These are phyloP conservation scores for Tolypocladium cylindrosporum DNA, from an alignment of 2,329 filamentous ascomycete genomes.

Conservation along the genomic window DNA sequence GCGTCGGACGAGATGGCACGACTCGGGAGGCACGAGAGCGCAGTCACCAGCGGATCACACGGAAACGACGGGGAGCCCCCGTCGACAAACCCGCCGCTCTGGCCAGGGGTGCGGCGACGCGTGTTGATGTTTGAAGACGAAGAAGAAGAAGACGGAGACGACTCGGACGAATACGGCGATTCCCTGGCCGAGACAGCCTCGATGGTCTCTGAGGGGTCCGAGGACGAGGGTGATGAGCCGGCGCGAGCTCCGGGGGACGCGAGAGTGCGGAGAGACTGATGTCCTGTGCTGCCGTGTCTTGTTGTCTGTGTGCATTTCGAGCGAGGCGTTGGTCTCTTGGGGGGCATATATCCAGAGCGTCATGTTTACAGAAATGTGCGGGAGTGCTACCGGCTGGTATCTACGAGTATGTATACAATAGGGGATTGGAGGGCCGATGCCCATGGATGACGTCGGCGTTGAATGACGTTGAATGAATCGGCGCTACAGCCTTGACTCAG, in stretches of 20 bases:
- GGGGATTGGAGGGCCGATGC: too few relatives aligned
- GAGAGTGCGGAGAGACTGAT: neutral
- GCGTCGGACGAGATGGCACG: conserved; percentile 1
- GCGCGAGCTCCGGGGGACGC: neutral
- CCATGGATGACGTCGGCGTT: too few relatives aligned
- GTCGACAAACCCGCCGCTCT: conserved; percentile 28
- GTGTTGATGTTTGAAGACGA: conserved; percentile 21
- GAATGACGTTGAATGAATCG: too few relatives aligned
- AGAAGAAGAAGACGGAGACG: conserved; percentile 17
- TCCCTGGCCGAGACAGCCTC: conserved; percentile 19
- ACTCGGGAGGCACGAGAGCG: conserved; percentile 12
- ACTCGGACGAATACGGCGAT: conserved; percentile 11
- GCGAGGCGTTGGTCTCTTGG: neutral
- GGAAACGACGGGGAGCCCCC: conserved; percentile 18
- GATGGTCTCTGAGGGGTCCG: conserved; percentile 13
- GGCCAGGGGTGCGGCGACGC: conserved; percentile 28
- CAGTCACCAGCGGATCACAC: conserved; percentile 6
- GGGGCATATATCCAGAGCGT: conserved; percentile 7
- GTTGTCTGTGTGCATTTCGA: neutral
- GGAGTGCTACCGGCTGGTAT: neutral
- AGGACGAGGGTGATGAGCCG: conserved; percentile 10
- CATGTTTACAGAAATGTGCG: neutral
- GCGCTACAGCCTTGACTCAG: too few relatives aligned
- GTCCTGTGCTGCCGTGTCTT: neutral
- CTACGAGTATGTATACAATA: neutral